phyloP scores from a whole-genome alignment of 2,329 filamentous ascomycete species.

The Chaetoscypha palmicola region DNA sequence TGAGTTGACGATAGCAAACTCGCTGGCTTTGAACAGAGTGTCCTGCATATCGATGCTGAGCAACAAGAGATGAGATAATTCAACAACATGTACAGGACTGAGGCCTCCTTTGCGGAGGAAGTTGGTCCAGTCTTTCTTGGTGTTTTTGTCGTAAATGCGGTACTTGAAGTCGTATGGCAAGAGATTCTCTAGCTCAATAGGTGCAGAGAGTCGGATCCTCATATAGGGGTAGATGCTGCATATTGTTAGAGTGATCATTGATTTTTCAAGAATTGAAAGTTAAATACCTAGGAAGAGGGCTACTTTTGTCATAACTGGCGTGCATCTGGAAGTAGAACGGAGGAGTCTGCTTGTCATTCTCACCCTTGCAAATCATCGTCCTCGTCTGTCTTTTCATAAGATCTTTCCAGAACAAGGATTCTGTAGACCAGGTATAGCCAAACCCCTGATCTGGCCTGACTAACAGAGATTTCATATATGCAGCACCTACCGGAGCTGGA shows the following conservation, averaged over 20 bases:
- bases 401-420: slow-evolving; percentile 88
- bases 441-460: slow-evolving; percentile 92
- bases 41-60: slow-evolving; percentile 97
- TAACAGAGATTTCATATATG: slow-evolving; percentile 80
- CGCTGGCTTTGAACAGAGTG: slow-evolving; percentile 86
- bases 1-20: slow-evolving; percentile 95
- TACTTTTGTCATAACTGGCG: slow-evolving; percentile 73
- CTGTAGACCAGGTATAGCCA: slow-evolving; percentile 89
- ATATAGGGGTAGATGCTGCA: slow-evolving; percentile 78
- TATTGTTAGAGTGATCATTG: slow-evolving; percentile 25
- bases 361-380: slow-evolving; percentile 82
- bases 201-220: slow-evolving; percentile 84
- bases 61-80: slow-evolving; percentile 85
- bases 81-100: slow-evolving; percentile 94
- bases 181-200: slow-evolving; percentile 88
- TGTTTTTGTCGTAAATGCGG: slow-evolving; percentile 97
- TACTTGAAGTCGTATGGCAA: slow-evolving; percentile 99
- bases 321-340: slow-evolving; percentile 97
- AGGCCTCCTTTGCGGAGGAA: slow-evolving; percentile 94
- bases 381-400: slow-evolving; percentile 76
- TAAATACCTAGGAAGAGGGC: slow-evolving; percentile 66
- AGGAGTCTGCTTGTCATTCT: slow-evolving; percentile 66
- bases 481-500: slow-evolving; percentile 86
- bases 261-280: too few species aligned
- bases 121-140: slow-evolving; percentile 98